These are phyloP conservation scores for Trichaptum fuscoviolaceum DNA, from an alignment of 768 basidiomycete genomes.

Conservation along the genomic window DNA sequence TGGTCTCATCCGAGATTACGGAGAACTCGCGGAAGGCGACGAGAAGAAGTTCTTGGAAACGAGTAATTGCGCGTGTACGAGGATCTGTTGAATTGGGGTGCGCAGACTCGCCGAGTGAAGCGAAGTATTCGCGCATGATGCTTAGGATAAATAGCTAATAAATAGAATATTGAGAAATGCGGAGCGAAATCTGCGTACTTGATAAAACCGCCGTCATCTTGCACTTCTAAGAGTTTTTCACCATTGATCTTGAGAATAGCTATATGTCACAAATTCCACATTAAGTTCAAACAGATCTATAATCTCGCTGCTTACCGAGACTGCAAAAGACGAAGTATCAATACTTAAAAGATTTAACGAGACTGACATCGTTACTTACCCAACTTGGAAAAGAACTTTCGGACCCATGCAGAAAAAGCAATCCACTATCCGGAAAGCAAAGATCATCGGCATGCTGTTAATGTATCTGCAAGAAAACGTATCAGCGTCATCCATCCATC, in stretches of 20 bases:
- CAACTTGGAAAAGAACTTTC: slow-evolving; percentile 97
- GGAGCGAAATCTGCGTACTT: slow-evolving; percentile 48
- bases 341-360: not conserved
- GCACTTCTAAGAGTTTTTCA: slow-evolving; percentile 83
- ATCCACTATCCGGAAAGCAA: slow-evolving; percentile 95
- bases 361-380: slow-evolving; percentile 59
- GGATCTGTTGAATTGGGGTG: slow-evolving; percentile 87
- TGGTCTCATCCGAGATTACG: slow-evolving; percentile 92
- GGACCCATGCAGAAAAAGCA: slow-evolving; percentile 99
- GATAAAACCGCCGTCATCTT: slow-evolving; percentile 96
- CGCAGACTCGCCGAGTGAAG: slow-evolving; percentile 88
- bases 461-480: slow-evolving; percentile 51
- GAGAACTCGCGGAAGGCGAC: slow-evolving; percentile 98
- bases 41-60: slow-evolving; percentile 94
- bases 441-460: slow-evolving; percentile 95
- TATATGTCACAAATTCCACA: slow-evolving; percentile 23
- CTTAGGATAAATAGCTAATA: slow-evolving; percentile 30
- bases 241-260: slow-evolving; percentile 98
- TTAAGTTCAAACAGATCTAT: not conserved
- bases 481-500: slow-evolving; percentile 5
- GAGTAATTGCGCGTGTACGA: slow-evolving; percentile 87
- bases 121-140: slow-evolving; percentile 93
- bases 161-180: not conserved
- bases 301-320: slow-evolving; percentile 16
- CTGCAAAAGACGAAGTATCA: slow-evolving; percentile 16